Evolutionary conservation across 768 basidiomycete genomes (phyloP).

Genomic region (Polyporus arcularius): DNA sequence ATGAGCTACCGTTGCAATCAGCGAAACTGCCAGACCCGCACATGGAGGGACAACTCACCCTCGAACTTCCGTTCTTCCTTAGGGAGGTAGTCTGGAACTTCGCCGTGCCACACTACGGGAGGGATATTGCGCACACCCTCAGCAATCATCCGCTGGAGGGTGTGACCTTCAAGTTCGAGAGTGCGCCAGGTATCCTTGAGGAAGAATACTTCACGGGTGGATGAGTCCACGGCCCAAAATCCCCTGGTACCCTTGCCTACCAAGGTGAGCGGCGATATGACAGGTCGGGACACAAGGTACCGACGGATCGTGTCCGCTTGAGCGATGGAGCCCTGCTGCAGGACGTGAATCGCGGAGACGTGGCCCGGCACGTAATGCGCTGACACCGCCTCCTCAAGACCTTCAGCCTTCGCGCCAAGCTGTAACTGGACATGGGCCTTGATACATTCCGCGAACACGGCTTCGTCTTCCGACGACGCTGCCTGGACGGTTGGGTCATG

Average conservation of each 20-base stretch:
- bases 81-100: not conserved
- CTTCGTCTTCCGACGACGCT: slow-evolving; percentile 1
- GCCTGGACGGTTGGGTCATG: slow-evolving; percentile 19
- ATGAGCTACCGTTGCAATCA: too few species aligned
- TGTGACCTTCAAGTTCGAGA: not conserved
- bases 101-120: not conserved
- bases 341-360: not conserved
- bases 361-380: slow-evolving; percentile 5
- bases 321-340: not conserved
- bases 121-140: not conserved
- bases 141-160: not conserved
- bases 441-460: not conserved
- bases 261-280: not conserved
- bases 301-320: not conserved
- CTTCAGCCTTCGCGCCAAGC: not conserved
- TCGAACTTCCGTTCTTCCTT: not conserved
- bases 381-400: not conserved
- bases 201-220: not conserved
- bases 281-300: slow-evolving; percentile 6
- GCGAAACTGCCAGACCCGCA: not conserved
- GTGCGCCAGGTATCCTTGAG: slow-evolving; percentile 13
- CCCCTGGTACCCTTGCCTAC: slow-evolving; percentile 2
- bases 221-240: slow-evolving; percentile 6
- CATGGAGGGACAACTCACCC: not conserved
- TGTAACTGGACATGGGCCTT: not conserved